These are phyloP conservation scores for Stemphylium lycopersici DNA, from an alignment of 2,329 filamentous ascomycete species.

Conservation along the genomic window DNA sequence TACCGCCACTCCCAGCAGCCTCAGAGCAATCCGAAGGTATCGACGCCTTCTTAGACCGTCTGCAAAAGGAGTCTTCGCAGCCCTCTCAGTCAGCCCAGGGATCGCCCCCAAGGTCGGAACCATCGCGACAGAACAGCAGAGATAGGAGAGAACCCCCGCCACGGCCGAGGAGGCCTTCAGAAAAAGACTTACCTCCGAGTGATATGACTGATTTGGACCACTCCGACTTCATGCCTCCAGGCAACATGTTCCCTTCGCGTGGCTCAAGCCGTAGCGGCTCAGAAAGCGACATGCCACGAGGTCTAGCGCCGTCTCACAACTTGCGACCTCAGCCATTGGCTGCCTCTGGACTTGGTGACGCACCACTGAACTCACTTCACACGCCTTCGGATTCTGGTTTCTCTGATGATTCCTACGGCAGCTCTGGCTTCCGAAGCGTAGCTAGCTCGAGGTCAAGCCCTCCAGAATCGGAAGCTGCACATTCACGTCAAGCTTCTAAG, in stretches of 20 bases:
- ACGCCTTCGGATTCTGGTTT: constrained; percentile 49
- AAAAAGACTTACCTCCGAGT: constrained; percentile 29
- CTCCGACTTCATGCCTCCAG: constrained; percentile 25
- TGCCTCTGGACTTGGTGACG: constrained; percentile 27
- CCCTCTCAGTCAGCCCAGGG: constrained; percentile 23
- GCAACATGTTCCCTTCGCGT: constrained; percentile 31
- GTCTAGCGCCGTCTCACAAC: constrained; percentile 8
- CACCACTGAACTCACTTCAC: constrained; percentile 39
- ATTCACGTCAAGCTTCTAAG: constrained; percentile 43
- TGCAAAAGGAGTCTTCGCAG: constrained; percentile 42
- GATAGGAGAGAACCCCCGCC: constrained; percentile 28
- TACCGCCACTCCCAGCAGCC: constrained; percentile 30
- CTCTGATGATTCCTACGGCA: constrained; percentile 48
- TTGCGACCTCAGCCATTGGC: constrained; percentile 33
- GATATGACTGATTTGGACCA: constrained; percentile 29
- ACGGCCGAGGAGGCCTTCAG: constrained; percentile 34
- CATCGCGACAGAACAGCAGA: constrained; percentile 30
- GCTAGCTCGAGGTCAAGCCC: constrained; percentile 49
- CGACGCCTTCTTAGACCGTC: constrained; percentile 45
- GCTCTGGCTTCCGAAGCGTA: constrained; percentile 41
- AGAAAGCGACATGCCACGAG: constrained; percentile 11
- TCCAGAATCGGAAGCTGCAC: constrained; percentile 43
- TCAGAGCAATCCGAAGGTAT: constrained; percentile 42
- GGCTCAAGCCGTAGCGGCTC: constrained; percentile 32
- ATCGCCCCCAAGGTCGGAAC: constrained; percentile 21